Evolutionary conservation across 495 filamentous ascomycete species (phyloP).

Genomic region (Barbatosphaeria neglecta): DNA sequence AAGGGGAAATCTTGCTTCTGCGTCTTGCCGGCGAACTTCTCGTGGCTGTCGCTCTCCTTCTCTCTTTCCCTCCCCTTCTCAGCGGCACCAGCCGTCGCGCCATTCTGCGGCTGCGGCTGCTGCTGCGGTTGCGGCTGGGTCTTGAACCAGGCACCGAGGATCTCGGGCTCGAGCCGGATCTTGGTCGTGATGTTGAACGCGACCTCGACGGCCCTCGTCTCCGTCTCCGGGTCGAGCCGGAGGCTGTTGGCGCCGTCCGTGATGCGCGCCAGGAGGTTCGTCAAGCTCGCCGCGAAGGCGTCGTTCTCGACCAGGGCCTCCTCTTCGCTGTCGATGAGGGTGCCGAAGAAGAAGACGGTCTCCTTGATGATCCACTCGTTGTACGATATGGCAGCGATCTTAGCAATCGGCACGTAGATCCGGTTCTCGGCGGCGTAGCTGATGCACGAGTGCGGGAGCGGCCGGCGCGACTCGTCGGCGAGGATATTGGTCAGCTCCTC

Average conservation of each 20-base stretch:
- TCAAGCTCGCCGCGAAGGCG: constrained; percentile 71
- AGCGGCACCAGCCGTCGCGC: constrained; percentile 11
- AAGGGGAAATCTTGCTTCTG: constrained; percentile 90
- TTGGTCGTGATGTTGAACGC: constrained; percentile 91
- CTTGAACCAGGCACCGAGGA: constrained; percentile 83
- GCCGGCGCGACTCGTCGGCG: constrained; percentile 77
- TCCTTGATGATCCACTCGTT: constrained; percentile 71
- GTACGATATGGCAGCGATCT: constrained; percentile 68
- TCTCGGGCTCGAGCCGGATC: constrained; percentile 75
- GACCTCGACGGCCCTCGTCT: constrained; percentile 77
- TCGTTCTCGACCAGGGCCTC: constrained; percentile 82
- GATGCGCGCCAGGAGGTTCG: constrained; percentile 64
- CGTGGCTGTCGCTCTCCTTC: constrained; percentile 25
- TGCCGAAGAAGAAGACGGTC: constrained; percentile 74
- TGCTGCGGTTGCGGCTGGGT: too few relatives aligned
- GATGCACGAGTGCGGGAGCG: constrained; percentile 80
- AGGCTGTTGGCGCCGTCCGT: constrained; percentile 50
- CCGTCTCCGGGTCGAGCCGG: constrained; percentile 54
- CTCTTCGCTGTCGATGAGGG: constrained; percentile 89
- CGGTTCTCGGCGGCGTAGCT: constrained; percentile 71
- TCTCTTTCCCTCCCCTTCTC: constrained; percentile 30
- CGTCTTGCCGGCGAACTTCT: constrained; percentile 72
- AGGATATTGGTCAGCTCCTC: constrained; percentile 66
- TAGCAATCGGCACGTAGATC: constrained; percentile 75
- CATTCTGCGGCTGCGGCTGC: constrained; percentile 25